Conservation (phyloP, 1,284 basidiomycete species). For the Naganishia albida region DNA sequence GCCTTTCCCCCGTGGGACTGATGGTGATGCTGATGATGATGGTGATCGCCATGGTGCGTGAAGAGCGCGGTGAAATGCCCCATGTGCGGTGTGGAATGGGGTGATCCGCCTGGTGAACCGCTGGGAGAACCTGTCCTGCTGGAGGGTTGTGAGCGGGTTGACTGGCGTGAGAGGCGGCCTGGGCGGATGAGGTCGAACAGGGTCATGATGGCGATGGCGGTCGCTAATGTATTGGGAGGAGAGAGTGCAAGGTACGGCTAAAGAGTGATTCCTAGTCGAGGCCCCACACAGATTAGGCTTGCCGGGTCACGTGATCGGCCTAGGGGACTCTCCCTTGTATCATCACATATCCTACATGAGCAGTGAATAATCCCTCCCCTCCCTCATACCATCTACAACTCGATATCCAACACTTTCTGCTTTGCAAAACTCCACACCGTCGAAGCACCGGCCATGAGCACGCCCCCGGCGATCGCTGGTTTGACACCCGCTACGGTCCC, state of each 20-base stretch:
- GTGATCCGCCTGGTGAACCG: slow-evolving; percentile 1
- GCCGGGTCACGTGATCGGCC: too few species aligned
- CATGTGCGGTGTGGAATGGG: background rate
- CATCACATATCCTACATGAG: too few species aligned
- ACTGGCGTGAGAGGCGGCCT: slow-evolving; percentile 8
- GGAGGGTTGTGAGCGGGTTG: slow-evolving; percentile 10
- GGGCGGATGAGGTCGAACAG: slow-evolving; percentile 20
- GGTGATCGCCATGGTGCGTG: background rate
- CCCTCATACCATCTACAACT: slow-evolving; percentile 31
- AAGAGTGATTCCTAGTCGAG: too few species aligned
- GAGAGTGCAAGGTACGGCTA: background rate
- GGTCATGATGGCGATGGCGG: slow-evolving; percentile 4
- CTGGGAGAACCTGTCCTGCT: background rate
- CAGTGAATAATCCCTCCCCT: too few species aligned
- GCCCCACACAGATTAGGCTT: too few species aligned
- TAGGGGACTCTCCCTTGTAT: too few species aligned
- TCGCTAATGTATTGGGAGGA: too few species aligned
- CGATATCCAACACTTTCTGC: slow-evolving; percentile 57
- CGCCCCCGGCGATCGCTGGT: slow-evolving; percentile 83
- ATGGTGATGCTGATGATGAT: background rate
- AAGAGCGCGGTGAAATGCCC: slow-evolving; percentile 16
- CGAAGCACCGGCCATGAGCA: slow-evolving; percentile 81
- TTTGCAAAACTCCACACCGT: slow-evolving; percentile 92
- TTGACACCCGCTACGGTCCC: slow-evolving; percentile 73
- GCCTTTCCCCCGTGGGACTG: background rate